Evolutionary conservation across 768 basidiomycete species (phyloP).

Genomic region (Asterophora lycoperdoides): DNA sequence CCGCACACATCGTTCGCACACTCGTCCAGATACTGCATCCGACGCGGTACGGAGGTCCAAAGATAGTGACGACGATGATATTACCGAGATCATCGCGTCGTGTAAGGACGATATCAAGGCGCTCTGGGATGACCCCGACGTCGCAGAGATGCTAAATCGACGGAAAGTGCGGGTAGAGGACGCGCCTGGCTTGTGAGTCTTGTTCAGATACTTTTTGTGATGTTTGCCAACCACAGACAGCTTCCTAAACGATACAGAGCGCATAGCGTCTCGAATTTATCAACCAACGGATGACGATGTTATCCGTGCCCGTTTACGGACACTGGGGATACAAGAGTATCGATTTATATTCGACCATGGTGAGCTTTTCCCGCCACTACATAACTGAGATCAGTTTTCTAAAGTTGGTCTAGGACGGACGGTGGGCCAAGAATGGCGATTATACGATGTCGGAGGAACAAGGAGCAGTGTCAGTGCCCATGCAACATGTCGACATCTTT

Average conservation of each 20-base stretch:
- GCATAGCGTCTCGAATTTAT: conserved; percentile 60
- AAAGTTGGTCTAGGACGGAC: conserved; percentile 40
- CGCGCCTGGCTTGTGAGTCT: conserved; percentile 67
- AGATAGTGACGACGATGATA: conserved; percentile 50
- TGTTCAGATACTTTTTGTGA: conserved; percentile 4
- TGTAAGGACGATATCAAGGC: conserved; percentile 64
- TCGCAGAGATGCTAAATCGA: conserved; percentile 55
- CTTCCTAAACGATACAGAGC: conserved; percentile 65
- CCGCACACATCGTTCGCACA: conserved; percentile 28
- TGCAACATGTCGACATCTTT: conserved; percentile 9
- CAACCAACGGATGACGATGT: conserved; percentile 74
- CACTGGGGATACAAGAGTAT: conserved; percentile 76
- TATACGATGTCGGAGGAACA: conserved; percentile 81
- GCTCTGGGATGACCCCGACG: conserved; percentile 62
- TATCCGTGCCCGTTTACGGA: conserved; percentile 72
- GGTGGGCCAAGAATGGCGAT: conserved; percentile 67
- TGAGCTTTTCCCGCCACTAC: conserved; percentile 25
- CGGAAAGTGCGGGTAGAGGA: conserved; percentile 61
- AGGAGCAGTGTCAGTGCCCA: conserved; percentile 54
- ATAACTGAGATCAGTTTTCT: not conserved
- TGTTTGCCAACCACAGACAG: conserved; percentile 29
- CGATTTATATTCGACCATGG: conserved; percentile 61
- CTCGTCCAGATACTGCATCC: conserved; percentile 17
- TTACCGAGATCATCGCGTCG: conserved; percentile 52
- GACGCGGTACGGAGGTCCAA: conserved; percentile 26